phyloP scores from a whole-genome alignment of 2,329 filamentous ascomycete genomes.

The Ophiostoma quercus region DNA sequence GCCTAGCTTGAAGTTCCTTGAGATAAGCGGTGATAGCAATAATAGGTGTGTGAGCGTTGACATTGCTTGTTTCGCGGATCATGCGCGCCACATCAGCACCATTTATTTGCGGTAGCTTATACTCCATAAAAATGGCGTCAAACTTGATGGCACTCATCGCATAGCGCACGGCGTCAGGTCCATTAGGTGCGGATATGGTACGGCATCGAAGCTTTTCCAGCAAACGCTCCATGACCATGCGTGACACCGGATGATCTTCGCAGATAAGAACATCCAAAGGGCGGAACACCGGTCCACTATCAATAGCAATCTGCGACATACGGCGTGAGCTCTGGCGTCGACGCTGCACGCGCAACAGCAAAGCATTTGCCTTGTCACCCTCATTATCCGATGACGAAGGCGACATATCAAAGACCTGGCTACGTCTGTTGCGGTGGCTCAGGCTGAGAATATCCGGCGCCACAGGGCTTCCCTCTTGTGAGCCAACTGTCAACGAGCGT shows the following conservation, averaged over 20 bases:
- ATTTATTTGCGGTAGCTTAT: slow-evolving; percentile 89
- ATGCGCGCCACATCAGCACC: slow-evolving; percentile 94
- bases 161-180: slow-evolving; percentile 85
- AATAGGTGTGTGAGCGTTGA: slow-evolving; percentile 90
- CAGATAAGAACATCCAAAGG: slow-evolving; percentile 93
- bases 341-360: slow-evolving; percentile 80
- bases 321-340: slow-evolving; percentile 93
- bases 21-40: slow-evolving; percentile 95
- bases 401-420: slow-evolving; percentile 92
- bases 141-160: slow-evolving; percentile 97
- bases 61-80: slow-evolving; percentile 94
- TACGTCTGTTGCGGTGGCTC: slow-evolving; percentile 81
- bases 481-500: slow-evolving; percentile 87
- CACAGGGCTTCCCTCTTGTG: slow-evolving; percentile 80
- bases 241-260: slow-evolving; percentile 93
- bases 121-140: slow-evolving; percentile 97
- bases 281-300: slow-evolving; percentile 73
- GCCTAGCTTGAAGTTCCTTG: slow-evolving; percentile 91
- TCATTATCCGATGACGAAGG: slow-evolving; percentile 97
- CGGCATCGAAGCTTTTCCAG: slow-evolving; percentile 92
- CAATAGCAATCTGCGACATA: slow-evolving; percentile 82
- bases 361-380: slow-evolving; percentile 75
- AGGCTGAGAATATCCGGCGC: slow-evolving; percentile 62
- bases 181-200: slow-evolving; percentile 85
- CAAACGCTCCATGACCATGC: slow-evolving; percentile 97